phyloP scores from a whole-genome alignment of 140 eudicot genomes.

The Oenanthe javanica region DNA sequence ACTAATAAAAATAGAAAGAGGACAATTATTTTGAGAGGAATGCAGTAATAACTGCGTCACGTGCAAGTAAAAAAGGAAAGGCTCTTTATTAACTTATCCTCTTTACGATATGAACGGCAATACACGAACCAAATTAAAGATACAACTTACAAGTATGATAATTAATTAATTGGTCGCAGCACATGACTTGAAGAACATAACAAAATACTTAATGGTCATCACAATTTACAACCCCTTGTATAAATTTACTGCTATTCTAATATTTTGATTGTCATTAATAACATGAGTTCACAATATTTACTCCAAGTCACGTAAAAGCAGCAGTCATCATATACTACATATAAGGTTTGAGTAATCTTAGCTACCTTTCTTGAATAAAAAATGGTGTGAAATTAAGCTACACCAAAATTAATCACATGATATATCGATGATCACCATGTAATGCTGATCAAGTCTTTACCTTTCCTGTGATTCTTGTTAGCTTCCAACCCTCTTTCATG shows the following conservation, averaged over 20 bases:
- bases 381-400: background rate
- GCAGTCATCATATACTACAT: background rate
- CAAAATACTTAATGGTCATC: background rate
- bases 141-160: too few species aligned
- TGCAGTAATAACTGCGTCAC: background rate
- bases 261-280: background rate
- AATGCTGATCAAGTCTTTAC: background rate
- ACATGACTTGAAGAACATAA: background rate
- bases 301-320: slow-evolving; percentile 1
- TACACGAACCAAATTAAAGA: background rate
- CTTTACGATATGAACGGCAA: background rate
- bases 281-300: background rate
- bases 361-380: background rate
- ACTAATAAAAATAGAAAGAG: too few species aligned
- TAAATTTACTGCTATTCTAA: background rate
- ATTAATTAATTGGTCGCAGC: background rate
- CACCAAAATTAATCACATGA: background rate
- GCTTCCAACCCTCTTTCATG: slow-evolving; percentile 1
- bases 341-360: background rate
- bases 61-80: background rate
- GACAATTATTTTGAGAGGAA: too few species aligned
- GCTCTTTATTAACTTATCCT: background rate
- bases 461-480: slow-evolving; percentile 8
- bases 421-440: background rate
- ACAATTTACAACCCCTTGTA: background rate